These are phyloP conservation scores for Rutstroemia sp. DNA, from an alignment of 2,329 filamentous ascomycete genomes.

Conservation along the genomic window DNA sequence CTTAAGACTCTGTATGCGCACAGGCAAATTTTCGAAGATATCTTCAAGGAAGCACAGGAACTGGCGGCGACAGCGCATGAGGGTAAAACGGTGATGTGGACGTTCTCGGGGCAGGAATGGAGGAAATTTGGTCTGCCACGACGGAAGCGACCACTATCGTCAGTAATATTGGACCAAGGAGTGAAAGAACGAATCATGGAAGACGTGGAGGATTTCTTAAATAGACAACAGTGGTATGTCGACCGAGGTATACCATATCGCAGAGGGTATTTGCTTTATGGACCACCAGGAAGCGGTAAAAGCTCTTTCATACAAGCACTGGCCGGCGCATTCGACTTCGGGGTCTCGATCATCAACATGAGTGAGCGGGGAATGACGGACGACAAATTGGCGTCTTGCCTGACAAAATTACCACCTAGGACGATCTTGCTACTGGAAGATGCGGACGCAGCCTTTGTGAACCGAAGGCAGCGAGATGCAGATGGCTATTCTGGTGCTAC, in stretches of 20 bases:
- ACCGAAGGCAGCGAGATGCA: constrained; percentile 50
- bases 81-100: constrained; percentile 90
- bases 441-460: constrained; percentile 42
- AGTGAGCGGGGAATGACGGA: constrained; percentile 50
- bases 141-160: constrained; percentile 78
- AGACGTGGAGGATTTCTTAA: constrained; percentile 45
- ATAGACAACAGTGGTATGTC: constrained; percentile 80
- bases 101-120: constrained; percentile 79
- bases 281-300: constrained; percentile 70
- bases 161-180: constrained; percentile 78
- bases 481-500: constrained; percentile 26
- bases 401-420: constrained; percentile 42
- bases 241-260: constrained; percentile 69
- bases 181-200: constrained; percentile 48
- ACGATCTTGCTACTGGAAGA: constrained; percentile 51
- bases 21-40: constrained; percentile 79
- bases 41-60: constrained; percentile 80
- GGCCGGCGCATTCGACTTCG: constrained; percentile 57
- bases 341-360: constrained; percentile 46
- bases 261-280: constrained; percentile 71
- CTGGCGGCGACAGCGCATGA: constrained; percentile 75
- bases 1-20: constrained; percentile 87
- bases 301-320: constrained; percentile 94
- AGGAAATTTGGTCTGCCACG: constrained; percentile 74
- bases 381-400: constrained; percentile 42